These are phyloP conservation scores for Jackrogersella minutella DNA, from an alignment of 495 filamentous ascomycete genomes.

Conservation along the genomic window DNA sequence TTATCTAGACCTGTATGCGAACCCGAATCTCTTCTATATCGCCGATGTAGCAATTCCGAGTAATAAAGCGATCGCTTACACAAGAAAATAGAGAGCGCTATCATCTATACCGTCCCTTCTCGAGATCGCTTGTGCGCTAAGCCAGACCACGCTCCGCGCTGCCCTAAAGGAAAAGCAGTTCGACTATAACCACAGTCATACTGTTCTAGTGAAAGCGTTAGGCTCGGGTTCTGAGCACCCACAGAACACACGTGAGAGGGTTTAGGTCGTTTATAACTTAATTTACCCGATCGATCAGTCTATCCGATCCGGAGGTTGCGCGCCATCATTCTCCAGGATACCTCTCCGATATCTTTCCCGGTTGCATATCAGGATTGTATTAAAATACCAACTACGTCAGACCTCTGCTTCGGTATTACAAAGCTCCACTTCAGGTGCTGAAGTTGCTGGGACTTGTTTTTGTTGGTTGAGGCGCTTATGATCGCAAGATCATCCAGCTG, in stretches of 20 bases:
- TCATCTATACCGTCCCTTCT: conserved; percentile 7
- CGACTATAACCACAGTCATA: background rate
- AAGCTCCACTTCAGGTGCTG: conserved; percentile 16
- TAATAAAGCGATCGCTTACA: conserved; percentile 31
- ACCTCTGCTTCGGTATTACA: conserved; percentile 1
- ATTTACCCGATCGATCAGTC: conserved; percentile 10
- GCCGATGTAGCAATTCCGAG: conserved; percentile 11
- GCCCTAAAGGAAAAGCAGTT: conserved; percentile 2
- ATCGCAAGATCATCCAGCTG: conserved; percentile 12
- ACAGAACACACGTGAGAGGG: background rate
- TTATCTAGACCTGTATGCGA: conserved; percentile 15
- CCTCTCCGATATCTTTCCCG: background rate
- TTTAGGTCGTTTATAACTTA: conserved; percentile 12
- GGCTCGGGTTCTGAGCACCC: background rate
- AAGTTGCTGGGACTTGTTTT: background rate
- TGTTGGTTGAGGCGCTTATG: background rate
- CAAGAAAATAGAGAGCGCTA: conserved; percentile 32
- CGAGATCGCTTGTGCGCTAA: conserved; percentile 19
- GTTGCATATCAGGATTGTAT: conserved; percentile 16
- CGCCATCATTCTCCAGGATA: conserved; percentile 12
- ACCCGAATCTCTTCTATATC: conserved; percentile 17
- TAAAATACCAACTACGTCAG: conserved; percentile 15
- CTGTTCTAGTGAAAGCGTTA: conserved; percentile 3
- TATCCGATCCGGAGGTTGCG: conserved; percentile 8
- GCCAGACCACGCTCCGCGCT: background rate